Evolutionary conservation across 2,329 filamentous ascomycete species (phyloP).

Genomic region (Aspergillus sp.): DNA sequence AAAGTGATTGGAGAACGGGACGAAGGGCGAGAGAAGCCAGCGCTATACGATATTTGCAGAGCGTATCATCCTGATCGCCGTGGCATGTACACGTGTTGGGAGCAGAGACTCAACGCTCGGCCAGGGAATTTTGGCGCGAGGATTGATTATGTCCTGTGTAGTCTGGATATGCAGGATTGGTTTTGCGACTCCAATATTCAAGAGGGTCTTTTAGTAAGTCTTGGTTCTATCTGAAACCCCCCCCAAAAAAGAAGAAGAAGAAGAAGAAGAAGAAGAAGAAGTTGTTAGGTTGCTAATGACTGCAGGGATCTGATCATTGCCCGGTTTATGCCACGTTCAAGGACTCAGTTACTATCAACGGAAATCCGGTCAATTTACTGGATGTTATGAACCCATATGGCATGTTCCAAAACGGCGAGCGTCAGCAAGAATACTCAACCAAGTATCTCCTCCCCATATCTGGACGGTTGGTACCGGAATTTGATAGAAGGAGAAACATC

Average conservation of each 20-base stretch:
- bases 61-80: constrained; percentile 69
- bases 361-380: constrained; percentile 47
- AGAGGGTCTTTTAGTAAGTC: constrained; percentile 66
- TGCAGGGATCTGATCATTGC: constrained; percentile 83
- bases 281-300: constrained; percentile 13
- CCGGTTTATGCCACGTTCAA: constrained; percentile 76
- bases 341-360: constrained; percentile 51
- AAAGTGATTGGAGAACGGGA: constrained; percentile 60
- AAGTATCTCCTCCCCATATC: constrained; percentile 66
- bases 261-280: too few species aligned
- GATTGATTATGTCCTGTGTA: constrained; percentile 91
- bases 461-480: constrained; percentile 78
- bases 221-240: not conserved
- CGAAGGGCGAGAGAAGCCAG: constrained; percentile 59
- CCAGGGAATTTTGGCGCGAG: constrained; percentile 87
- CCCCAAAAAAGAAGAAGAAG: too few species aligned
- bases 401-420: constrained; percentile 61
- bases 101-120: constrained; percentile 89
- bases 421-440: constrained; percentile 58
- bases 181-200: constrained; percentile 79
- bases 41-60: constrained; percentile 78
- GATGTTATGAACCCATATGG: constrained; percentile 74
- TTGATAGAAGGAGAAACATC: constrained; percentile 75
- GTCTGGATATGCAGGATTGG: constrained; percentile 70
- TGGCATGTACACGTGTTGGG: constrained; percentile 98